These are phyloP conservation scores for Cerioporus squamosus DNA, from an alignment of 1,284 basidiomycete species.

Conservation along the genomic window DNA sequence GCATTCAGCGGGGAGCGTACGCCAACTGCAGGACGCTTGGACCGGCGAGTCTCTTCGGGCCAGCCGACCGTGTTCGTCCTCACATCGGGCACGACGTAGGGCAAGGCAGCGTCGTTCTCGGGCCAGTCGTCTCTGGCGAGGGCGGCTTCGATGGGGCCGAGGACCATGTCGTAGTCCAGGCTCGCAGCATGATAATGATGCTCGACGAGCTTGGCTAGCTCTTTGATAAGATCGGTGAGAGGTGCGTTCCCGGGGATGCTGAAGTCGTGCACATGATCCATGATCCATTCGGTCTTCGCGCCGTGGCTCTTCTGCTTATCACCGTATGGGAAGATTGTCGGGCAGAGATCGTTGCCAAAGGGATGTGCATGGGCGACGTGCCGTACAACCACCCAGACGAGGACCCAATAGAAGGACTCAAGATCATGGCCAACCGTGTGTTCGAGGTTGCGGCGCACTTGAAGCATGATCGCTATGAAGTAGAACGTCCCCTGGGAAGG, in stretches of 20 bases:
- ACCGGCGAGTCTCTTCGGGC: too few relatives aligned
- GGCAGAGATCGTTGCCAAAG: background rate
- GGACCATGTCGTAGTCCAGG: conserved; percentile 1
- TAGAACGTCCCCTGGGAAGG: conserved; percentile 17
- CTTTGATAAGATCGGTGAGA: background rate
- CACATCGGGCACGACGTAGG: too few relatives aligned
- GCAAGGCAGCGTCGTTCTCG: background rate
- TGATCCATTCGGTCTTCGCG: background rate
- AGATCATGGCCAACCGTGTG: conserved; percentile 20
- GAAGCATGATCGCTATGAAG: conserved; percentile 17
- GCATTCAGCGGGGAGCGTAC: too few relatives aligned
- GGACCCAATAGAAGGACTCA: conserved; percentile 23
- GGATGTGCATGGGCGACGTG: conserved; percentile 6
- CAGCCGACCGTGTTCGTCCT: too few relatives aligned
- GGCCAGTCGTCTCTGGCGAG: conserved; percentile 7
- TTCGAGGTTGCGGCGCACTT: background rate
- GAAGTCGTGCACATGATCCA: background rate
- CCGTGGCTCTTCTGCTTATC: too few relatives aligned
- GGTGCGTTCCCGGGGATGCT: background rate
- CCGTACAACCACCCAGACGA: conserved; percentile 19
- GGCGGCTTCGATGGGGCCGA: conserved; percentile 6
- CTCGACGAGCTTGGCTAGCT: background rate
- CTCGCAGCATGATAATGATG: background rate
- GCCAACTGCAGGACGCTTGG: too few relatives aligned
- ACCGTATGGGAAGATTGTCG: background rate